Evolutionary conservation across 148 eudicot species (phyloP).

Genomic region (Rhododendron kiyosumense): DNA sequence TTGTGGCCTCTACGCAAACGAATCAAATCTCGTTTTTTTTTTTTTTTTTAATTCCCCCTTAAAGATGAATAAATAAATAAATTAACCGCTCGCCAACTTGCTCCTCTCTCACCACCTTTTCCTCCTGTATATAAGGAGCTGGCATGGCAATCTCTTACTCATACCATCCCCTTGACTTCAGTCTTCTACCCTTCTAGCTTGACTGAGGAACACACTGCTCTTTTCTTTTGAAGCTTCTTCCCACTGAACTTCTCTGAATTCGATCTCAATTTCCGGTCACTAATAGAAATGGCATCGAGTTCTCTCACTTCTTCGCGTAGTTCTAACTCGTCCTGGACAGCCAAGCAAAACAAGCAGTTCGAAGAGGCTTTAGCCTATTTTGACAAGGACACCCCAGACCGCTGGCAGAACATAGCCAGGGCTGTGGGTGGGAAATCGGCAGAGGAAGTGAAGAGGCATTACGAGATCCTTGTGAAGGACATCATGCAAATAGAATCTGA

Average conservation of each 20-base stretch:
- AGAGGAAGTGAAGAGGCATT: conserved; percentile 59
- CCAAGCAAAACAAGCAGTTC: conserved; percentile 56
- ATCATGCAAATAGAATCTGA: conserved; percentile 50
- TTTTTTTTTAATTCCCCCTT: not conserved
- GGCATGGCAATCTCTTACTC: conserved; percentile 21
- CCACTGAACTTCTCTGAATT: not conserved
- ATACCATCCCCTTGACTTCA: conserved; percentile 28
- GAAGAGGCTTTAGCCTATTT: conserved; percentile 54
- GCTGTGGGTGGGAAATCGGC: conserved; percentile 53
- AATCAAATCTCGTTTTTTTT: conserved; percentile 22
- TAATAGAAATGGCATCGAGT: conserved; percentile 37
- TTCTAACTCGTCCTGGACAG: conserved; percentile 44
- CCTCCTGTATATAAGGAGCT: conserved; percentile 29
- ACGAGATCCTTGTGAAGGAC: conserved; percentile 45
- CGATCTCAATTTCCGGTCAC: not conserved
- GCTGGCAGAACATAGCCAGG: conserved; percentile 61
- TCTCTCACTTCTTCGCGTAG: conserved; percentile 32
- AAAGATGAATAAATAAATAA: conserved; percentile 11
- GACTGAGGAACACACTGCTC: conserved; percentile 10
- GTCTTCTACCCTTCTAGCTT: conserved; percentile 23
- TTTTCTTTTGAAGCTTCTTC: not conserved
- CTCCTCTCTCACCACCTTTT: conserved; percentile 19
- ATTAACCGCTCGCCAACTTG: conserved; percentile 28
- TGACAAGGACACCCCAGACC: conserved; percentile 63
- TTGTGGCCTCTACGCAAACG: conserved; percentile 15